A percentile compares a stretch with the other conserved stretches of the same genome.
Conservation (phyloP, 2,329 filamentous ascomycete species). For the Monosporascus cannonballus region DNA sequence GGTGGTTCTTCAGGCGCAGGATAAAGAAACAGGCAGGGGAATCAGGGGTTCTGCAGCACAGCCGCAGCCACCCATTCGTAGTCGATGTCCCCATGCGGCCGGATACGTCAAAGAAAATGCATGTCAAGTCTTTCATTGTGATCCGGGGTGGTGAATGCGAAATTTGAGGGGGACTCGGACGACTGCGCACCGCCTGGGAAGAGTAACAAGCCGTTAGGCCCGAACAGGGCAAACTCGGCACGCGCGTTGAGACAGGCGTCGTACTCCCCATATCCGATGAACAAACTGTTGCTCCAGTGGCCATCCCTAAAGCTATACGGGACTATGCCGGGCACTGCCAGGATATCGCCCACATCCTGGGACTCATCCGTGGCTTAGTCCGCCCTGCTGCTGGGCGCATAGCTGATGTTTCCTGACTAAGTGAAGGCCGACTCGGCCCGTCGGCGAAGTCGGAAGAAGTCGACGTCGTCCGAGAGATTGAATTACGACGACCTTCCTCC, state of each 20-base stretch:
- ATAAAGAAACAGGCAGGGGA: no score
- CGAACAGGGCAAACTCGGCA: slow-evolving; percentile 27
- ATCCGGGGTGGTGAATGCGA: no score
- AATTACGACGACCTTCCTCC: slow-evolving; percentile 26
- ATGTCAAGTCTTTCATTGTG: no score
- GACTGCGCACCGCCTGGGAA: slow-evolving; percentile 26
- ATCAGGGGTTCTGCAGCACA: no score
- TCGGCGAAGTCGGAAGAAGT: slow-evolving; percentile 32
- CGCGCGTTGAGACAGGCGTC: slow-evolving; percentile 24
- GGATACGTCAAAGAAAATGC: no score
- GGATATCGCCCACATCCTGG: slow-evolving; percentile 1
- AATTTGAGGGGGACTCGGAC: neutral
- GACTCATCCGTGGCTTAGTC: slow-evolving; percentile 18
- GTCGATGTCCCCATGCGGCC: no score
- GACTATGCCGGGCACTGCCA: slow-evolving; percentile 23
- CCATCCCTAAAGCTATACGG: slow-evolving; percentile 27
- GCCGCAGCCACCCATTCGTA: no score
- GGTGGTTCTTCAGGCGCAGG: no score
- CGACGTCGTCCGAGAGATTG: slow-evolving; percentile 19
- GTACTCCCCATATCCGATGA: slow-evolving; percentile 13
- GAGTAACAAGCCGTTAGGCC: slow-evolving; percentile 26
- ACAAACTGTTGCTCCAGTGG: slow-evolving; percentile 26
- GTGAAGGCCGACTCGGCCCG: slow-evolving; percentile 22
- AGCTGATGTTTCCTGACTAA: slow-evolving; percentile 20
- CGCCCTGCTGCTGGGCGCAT: slow-evolving; percentile 25